Base-by-base conservation (phyloP, 306 rosid species). In the Sicyos baderoa region DNA sequence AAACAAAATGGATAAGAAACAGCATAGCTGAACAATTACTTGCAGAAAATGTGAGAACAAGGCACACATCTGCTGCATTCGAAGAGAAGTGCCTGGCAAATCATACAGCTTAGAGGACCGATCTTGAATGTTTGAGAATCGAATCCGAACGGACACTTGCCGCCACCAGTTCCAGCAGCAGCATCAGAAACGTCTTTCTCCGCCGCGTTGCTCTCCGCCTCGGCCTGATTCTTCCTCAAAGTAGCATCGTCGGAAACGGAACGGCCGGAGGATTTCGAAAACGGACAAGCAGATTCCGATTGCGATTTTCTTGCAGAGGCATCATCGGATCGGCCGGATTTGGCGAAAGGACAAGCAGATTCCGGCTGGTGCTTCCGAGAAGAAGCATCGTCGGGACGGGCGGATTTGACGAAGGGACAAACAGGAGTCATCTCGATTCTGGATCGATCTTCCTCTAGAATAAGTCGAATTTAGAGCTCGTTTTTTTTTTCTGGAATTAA, bases 71-170 rank as follows among this genome's bases (percentile, higher is more conserved):
- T 87, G 82, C 87, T 81, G 70, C 79, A 75, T 54, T 75, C 70
- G 51, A 79, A 79, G 32, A 75, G 72, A 72, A 79, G 83, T 4
- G 83, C 83, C 77, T 75, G 79, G 74, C 97, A 93, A 70, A 93
- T 75, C 79, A 86, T 72, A 77, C 99, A 93, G 86, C 99, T 93
- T 22, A 93, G 86, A 57, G 99, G 99, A 49, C 99, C 97, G 25
- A 93, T 78, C 90, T 93, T 93, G 74, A 93, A 90, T 12, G 91
- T 74, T 65, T 86, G 85, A 9, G 95, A 83, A 74, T 91, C 96
- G 72, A 83, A 91, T 19, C 97, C 97, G 75, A 87, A 79, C 17
- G 95, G 97, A 77, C 97, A 91, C 77, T 91, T 91, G 1, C 92
- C 77, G 27, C 73, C 83, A 12, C n/a, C n/a, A n/a, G n/a, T n/a